Conservation (phyloP, 768 basidiomycete species). For the Boletus sensibilis region DNA sequence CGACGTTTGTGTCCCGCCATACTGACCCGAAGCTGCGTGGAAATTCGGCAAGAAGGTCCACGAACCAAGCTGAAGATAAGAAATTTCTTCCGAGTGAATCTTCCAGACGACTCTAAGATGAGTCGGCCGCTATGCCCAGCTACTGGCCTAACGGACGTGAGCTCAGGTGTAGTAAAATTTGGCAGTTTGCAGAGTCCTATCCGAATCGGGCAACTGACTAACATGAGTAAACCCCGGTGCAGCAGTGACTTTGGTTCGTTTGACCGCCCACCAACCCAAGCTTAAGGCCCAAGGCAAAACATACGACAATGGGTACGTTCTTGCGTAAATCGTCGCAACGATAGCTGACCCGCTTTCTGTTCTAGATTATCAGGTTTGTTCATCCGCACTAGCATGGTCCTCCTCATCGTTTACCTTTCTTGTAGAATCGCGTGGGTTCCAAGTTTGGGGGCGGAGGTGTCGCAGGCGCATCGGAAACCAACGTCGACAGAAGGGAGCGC, state of each 20-base stretch:
- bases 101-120: neutral
- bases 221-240: neutral
- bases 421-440: constrained; percentile 91
- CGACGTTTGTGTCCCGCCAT: constrained; percentile 60
- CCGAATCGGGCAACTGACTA: constrained; percentile 17
- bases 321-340: neutral
- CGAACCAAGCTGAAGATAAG: neutral
- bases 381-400: neutral
- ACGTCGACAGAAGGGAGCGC: constrained; percentile 93
- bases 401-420: constrained; percentile 2
- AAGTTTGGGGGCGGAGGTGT: constrained; percentile 97
- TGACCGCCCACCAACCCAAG: constrained; percentile 7
- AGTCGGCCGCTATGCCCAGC: neutral
- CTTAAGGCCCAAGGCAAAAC: neutral
- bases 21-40: neutral
- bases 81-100: neutral
- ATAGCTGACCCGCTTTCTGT: constrained; percentile 8
- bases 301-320: constrained; percentile 33
- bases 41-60: neutral
- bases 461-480: constrained; percentile 91
- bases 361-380: constrained; percentile 66
- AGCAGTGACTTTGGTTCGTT: neutral
- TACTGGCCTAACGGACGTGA: neutral
- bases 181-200: neutral
- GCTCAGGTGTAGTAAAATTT: constrained; percentile 14